Evolutionary conservation across 805 yeast genomes (phyloP), one percentile per base, ranked within the genome.

Genomic region (Kuraishia borneana): DNA sequence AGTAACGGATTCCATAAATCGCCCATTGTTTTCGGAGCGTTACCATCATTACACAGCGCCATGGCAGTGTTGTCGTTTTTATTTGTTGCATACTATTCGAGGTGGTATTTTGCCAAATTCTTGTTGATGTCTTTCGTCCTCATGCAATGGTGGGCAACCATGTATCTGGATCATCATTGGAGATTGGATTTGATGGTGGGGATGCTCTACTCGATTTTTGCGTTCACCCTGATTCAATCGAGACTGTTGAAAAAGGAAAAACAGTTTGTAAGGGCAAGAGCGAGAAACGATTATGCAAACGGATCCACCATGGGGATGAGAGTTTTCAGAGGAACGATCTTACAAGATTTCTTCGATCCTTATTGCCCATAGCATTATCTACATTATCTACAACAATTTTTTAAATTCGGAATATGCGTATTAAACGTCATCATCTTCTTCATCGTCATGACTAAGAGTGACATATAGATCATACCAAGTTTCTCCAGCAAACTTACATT

Each of bases 1-100:
- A 62, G 77, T 1, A 58, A 68, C 12, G 81, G 83, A 2, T 77
- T 76, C 61, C 82, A 76, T 49, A 65, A 68, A 44, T 63, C 74
- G 6, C 84, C 85, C 4, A 75, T 76, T 32, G 83, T 76, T 21
- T 79, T 79, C 58, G 84, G 81, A 19, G 96, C 96, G 1, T 62
- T 71, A 44, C 79, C 92, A 6, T 78, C 82, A 1, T 49, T 76
- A 31, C 84, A 77, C 48, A 65, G 76, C 3, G 79, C 83, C 17
- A 74, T 75, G 72, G 81, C 83, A 0, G 65, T 72, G 21, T 46
- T 66, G 31, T 63, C 62, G 37, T 66, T 69, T 39, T 56, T 66
- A 37, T 66, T 61, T 38, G 49, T 65, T n/a, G 43, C 57, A 19
- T 58, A 59, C 46, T 61, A 65, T 45, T 44, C 66, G 3, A 48